Evolutionary conservation across 1,284 basidiomycete species (phyloP), one percentile per base, ranked within the genome.

Genomic region (Veloboletus limbatus): DNA sequence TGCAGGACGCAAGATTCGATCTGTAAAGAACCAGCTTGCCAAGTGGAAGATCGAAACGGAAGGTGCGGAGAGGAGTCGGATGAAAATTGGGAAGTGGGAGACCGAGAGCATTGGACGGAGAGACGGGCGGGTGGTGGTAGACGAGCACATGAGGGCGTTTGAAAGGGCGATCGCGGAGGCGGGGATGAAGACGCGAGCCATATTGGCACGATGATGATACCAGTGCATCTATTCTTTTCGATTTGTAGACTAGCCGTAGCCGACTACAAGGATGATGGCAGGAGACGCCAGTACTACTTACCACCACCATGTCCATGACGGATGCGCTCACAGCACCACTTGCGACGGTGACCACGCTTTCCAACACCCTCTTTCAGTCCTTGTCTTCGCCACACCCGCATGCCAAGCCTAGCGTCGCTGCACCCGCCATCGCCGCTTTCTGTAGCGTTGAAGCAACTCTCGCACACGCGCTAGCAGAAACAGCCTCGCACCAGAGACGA

Each of bases 21-120:
- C 85, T 16, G 67, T 89, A 49, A 88, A 88, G 70, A 90, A 90
- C 59, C 87, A 86, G 56, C 67, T 91, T 21, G 83, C 82, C 5
- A 85, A 80, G 20, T 87, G 85, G 82, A 74, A 82, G 45, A 75
- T 76, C 27, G 88, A 91, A 45, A 88, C 82, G 76, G 88, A 91
- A 52, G 86, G 81, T 53, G 88, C 86, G 31, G 88, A 91, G 64
- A 75, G 78, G 39, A 91, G 88, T 57, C 76, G 85, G 32, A 56
- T 75, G 47, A 78, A 72, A 62, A 88, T 91, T 48, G 86, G 88
- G 63, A 74, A 73, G 59, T 90, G 88, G 86, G 88, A 91, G 58
- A 74, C 77, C 6, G 81, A 82, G 44, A 55, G 56, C 14, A 58
- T 64, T 28, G 67, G 69, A 18, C 60, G 58, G 26, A 52, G 59